phyloP scores from a whole-genome alignment of 768 basidiomycete genomes.

The Lactarius indigo region DNA sequence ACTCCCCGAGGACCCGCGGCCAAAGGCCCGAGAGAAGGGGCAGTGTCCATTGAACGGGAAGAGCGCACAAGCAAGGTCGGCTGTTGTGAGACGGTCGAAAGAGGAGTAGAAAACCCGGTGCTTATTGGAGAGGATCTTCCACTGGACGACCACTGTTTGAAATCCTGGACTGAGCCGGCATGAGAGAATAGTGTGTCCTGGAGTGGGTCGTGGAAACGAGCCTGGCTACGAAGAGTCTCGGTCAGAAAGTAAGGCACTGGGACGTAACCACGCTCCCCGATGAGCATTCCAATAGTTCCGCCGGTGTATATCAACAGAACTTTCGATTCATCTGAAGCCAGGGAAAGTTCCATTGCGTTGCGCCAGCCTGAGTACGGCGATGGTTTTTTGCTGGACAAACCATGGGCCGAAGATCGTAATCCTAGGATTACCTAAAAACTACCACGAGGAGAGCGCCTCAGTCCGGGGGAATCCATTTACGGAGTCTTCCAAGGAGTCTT shows the following conservation, averaged over 20 bases:
- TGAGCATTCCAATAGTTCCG: constrained; percentile 88
- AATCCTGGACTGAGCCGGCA: constrained; percentile 73
- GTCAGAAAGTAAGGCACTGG: constrained; percentile 88
- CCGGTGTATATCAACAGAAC: constrained; percentile 91
- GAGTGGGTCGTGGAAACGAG: constrained; percentile 87
- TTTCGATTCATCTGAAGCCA: constrained; percentile 62
- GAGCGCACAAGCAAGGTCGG: constrained; percentile 56
- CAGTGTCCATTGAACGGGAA: constrained; percentile 58
- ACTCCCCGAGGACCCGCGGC: constrained; percentile 23
- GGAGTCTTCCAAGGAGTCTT: no score
- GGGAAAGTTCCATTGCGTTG: constrained; percentile 44
- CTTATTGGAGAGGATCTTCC: constrained; percentile 42
- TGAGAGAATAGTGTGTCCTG: constrained; percentile 85
- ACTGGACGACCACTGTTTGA: constrained; percentile 70
- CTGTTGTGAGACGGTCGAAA: constrained; percentile 35
- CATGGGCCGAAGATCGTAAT: no score
- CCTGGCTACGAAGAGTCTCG: constrained; percentile 76
- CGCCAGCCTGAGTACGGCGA: neutral
- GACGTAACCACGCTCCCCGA: constrained; percentile 71
- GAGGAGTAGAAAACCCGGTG: constrained; percentile 26
- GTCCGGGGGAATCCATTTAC: no score
- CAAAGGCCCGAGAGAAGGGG: constrained; percentile 35
- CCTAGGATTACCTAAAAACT: no score
- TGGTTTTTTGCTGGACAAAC: neutral
- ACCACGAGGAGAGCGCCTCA: no score